Evolutionary conservation across 257 asterid genomes (phyloP).

Genomic region (Orobanche coerulescens): DNA sequence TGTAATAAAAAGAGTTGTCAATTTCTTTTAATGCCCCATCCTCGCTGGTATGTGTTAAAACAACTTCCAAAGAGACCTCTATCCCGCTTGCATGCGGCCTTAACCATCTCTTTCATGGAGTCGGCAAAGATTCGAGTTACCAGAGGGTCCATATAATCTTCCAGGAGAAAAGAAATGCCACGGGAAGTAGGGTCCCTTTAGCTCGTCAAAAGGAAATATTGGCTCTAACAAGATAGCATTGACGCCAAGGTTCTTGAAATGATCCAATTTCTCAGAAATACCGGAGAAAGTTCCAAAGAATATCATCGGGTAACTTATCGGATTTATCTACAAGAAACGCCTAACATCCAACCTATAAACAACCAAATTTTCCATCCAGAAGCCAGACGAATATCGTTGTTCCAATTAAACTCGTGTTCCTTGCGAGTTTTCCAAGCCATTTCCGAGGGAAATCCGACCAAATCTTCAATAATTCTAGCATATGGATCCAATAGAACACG

Average conservation of each 20-base stretch:
- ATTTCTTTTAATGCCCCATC: slow-evolving; percentile 39
- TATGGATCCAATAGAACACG: slow-evolving; percentile 70
- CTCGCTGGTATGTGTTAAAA: slow-evolving; percentile 66
- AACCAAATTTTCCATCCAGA: slow-evolving; percentile 63
- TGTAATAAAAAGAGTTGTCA: slow-evolving; percentile 45
- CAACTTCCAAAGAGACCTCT: slow-evolving; percentile 84
- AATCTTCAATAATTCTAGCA: slow-evolving; percentile 51
- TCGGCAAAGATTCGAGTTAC: slow-evolving; percentile 30
- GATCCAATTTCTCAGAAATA: slow-evolving; percentile 54
- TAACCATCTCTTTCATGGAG: slow-evolving; percentile 86
- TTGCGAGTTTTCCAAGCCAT: slow-evolving; percentile 42
- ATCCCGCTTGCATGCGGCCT: slow-evolving; percentile 62
- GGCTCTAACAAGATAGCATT: slow-evolving; percentile 87
- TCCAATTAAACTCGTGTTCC: slow-evolving; percentile 78
- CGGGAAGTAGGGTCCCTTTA: slow-evolving; percentile 74
- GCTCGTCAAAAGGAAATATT: slow-evolving; percentile 57
- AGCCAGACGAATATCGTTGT: slow-evolving; percentile 39
- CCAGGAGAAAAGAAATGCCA: slow-evolving; percentile 70
- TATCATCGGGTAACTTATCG: slow-evolving; percentile 46
- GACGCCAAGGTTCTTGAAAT: slow-evolving; percentile 75
- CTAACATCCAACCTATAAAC: slow-evolving; percentile 61
- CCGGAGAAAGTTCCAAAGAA: slow-evolving; percentile 66
- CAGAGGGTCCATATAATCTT: slow-evolving; percentile 36
- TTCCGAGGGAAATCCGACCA: slow-evolving; percentile 31
- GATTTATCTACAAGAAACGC: slow-evolving; percentile 56